Percentiles rank a stretch among this genome's conserved stretches.
These are phyloP conservation scores for Penicillium sp. DNA, from an alignment of 2,329 filamentous ascomycete genomes.

Conservation along the genomic window DNA sequence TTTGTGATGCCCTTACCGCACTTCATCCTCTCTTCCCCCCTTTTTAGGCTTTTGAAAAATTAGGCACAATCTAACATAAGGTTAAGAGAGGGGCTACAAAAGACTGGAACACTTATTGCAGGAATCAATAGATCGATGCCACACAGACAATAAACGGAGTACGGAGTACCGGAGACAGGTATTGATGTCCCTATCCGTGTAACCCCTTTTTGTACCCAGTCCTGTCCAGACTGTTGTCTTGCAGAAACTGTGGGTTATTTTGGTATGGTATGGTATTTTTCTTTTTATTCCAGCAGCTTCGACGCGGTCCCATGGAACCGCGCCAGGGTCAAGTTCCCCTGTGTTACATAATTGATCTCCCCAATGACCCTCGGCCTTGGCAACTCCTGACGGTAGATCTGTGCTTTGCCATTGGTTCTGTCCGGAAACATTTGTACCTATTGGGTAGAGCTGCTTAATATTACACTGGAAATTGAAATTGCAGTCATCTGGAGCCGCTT, in stretches of 20 bases:
- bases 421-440: slow-evolving; percentile 1
- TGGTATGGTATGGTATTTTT: background rate
- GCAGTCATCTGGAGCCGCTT: slow-evolving; percentile 3
- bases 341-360: slow-evolving; percentile 25
- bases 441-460: background rate
- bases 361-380: slow-evolving; percentile 5
- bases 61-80: background rate
- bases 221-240: too few species aligned
- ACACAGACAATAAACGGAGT: background rate
- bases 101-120: background rate
- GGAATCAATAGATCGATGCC: slow-evolving; percentile 1
- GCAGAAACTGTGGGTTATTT: too few species aligned
- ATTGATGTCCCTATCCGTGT: slow-evolving; percentile 6
- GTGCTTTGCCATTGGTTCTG: slow-evolving; percentile 3
- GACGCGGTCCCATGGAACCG: slow-evolving; percentile 6
- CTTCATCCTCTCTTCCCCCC: background rate
- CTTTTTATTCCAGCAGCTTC: slow-evolving; percentile 13
- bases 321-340: background rate
- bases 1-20: background rate
- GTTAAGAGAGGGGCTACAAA: background rate
- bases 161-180: background rate
- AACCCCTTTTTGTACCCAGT: background rate
- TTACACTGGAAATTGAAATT: slow-evolving; percentile 1
- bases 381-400: slow-evolving; percentile 8
- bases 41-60: background rate